Evolutionary conservation across 2,329 filamentous ascomycete species (phyloP).

Genomic region (Westerdykella sp.): DNA sequence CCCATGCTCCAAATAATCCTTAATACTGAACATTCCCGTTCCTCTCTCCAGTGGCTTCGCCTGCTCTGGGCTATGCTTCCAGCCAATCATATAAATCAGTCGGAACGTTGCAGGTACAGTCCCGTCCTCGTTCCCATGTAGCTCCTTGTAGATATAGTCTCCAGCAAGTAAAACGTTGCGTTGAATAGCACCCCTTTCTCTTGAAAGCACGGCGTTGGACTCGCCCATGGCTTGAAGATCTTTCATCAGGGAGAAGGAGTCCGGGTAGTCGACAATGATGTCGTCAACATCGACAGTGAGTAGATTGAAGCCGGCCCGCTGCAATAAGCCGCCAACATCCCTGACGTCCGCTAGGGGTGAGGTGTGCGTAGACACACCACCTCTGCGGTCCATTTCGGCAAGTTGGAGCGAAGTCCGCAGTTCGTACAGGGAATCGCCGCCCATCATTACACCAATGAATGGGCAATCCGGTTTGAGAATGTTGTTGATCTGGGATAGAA

Average conservation of each 20-base stretch:
- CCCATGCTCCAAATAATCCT: conserved; percentile 63
- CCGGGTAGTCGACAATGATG: conserved; percentile 89
- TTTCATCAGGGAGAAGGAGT: conserved; percentile 83
- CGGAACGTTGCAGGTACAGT: conserved; percentile 80
- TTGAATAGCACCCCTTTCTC: conserved; percentile 69
- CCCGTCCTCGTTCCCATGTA: conserved; percentile 70
- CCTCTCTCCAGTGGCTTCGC: conserved; percentile 74
- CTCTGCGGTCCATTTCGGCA: conserved; percentile 80
- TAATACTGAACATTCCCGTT: conserved; percentile 80
- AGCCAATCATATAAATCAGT: conserved; percentile 98
- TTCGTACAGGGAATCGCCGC: conserved; percentile 90
- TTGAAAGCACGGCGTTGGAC: conserved; percentile 78
- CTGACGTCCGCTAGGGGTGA: conserved; percentile 88
- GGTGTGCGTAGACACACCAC: conserved; percentile 86
- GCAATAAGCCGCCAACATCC: conserved; percentile 81
- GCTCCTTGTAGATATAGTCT: conserved; percentile 78
- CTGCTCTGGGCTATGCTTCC: conserved; percentile 80
- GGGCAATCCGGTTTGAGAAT: conserved; percentile 84
- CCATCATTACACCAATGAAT: conserved; percentile 94
- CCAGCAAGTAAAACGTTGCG: conserved; percentile 81
- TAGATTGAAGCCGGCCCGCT: conserved; percentile 87
- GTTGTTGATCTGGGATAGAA: conserved; percentile 77
- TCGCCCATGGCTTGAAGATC: conserved; percentile 97
- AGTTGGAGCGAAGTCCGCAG: conserved; percentile 88
- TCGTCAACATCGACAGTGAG: conserved; percentile 96